Evolutionary conservation across 2,329 filamentous ascomycete genomes (phyloP).

Genomic region (Chrysosphaeria jannelii): DNA sequence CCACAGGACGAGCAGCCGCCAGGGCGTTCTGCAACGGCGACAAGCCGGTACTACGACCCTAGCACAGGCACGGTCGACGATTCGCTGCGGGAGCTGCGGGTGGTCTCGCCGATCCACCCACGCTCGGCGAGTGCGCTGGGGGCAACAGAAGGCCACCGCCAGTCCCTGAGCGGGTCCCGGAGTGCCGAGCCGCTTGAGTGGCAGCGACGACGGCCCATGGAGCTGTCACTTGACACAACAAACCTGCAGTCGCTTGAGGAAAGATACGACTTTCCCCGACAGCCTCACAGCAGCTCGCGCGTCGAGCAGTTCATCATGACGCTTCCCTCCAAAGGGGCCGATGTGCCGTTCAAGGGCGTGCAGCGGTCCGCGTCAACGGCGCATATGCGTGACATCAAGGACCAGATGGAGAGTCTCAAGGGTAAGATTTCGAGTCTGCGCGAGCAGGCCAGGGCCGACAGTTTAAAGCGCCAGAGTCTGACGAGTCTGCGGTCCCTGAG

Average conservation of each 20-base stretch:
- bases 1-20: constrained; percentile 31
- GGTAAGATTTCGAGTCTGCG: constrained; percentile 58
- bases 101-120: constrained; percentile 16
- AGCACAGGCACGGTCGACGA: too few species aligned
- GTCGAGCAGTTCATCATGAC: too few species aligned
- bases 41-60: constrained; percentile 6
- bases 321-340: too few species aligned
- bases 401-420: constrained; percentile 64
- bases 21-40: constrained; percentile 11
- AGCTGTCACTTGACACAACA: too few species aligned
- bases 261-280: too few species aligned
- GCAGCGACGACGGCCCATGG: too few species aligned
- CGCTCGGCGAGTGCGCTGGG: constrained; percentile 31
- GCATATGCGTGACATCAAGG: constrained; percentile 42
- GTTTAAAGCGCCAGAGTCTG: constrained; percentile 43
- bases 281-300: too few species aligned
- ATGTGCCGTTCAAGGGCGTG: too few species aligned
- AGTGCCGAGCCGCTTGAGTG: too few species aligned
- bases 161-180: too few species aligned
- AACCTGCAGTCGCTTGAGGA: too few species aligned
- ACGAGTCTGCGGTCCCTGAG: constrained; percentile 47
- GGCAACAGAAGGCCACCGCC: constrained; percentile 25
- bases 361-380: constrained; percentile 41
- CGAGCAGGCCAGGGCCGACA: constrained; percentile 52
- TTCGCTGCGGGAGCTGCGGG: too few species aligned